Percentiles rank a stretch among this genome's conserved stretches.
These are phyloP conservation scores for Rosa rugosa DNA, from an alignment of 306 rosid genomes.

Conservation along the genomic window DNA sequence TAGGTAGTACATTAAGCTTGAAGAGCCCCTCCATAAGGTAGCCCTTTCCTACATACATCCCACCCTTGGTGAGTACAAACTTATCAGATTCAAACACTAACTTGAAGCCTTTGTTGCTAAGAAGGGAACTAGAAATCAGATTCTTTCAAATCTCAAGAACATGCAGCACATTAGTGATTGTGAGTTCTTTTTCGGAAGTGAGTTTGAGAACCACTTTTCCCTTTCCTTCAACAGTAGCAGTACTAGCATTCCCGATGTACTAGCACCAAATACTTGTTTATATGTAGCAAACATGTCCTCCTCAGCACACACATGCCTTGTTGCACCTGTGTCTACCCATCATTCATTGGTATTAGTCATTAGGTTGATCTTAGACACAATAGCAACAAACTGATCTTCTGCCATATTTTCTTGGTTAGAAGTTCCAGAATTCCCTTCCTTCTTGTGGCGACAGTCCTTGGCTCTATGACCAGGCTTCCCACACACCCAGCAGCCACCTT, in stretches of 20 bases:
- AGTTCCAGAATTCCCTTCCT: too few species aligned
- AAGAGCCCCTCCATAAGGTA: not conserved
- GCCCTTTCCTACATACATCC: constrained; percentile 4
- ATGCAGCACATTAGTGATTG: too few species aligned
- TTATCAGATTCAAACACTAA: not conserved
- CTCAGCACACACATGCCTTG: not conserved
- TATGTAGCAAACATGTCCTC: not conserved
- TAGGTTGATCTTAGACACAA: too few species aligned
- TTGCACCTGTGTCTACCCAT: too few species aligned
- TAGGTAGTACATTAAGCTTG: not conserved
- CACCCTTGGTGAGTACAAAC: not conserved
- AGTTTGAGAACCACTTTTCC: not conserved
- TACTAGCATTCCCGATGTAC: not conserved
- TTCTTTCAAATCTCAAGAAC: too few species aligned
- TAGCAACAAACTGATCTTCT: too few species aligned
- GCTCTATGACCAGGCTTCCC: too few species aligned
- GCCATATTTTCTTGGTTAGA: too few species aligned
- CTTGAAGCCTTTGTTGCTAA: not conserved
- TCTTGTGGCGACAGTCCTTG: too few species aligned
- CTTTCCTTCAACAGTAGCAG: not conserved
- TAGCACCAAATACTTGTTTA: not conserved
- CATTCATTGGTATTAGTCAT: too few species aligned
- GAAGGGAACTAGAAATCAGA: not conserved
- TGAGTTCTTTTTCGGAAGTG: not conserved
- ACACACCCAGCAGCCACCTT: too few species aligned